Evolutionary conservation across 164 flowering plant genomes (phyloP).

Genomic region (Pachysandra terminalis): DNA sequence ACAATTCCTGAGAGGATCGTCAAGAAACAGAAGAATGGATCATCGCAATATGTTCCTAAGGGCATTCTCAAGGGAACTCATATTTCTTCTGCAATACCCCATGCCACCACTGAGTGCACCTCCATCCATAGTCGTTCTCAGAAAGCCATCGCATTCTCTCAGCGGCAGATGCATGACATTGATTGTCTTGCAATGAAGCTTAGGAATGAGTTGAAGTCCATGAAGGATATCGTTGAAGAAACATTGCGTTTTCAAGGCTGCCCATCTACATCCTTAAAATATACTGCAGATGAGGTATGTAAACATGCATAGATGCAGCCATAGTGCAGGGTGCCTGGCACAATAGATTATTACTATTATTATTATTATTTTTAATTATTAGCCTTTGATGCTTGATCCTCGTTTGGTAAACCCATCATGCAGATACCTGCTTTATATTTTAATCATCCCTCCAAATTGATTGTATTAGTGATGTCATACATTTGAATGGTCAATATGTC

Average conservation of each 20-base stretch:
- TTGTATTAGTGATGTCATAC: background rate
- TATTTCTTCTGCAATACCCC: slow-evolving; percentile 24
- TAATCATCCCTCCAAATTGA: background rate
- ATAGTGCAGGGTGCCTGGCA: background rate
- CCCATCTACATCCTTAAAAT: slow-evolving; percentile 34
- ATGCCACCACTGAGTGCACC: slow-evolving; percentile 22
- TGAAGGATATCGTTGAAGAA: slow-evolving; percentile 64
- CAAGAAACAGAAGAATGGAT: slow-evolving; percentile 27
- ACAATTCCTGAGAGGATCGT: slow-evolving; percentile 8
- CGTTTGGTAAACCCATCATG: too few relatives aligned
- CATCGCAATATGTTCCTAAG: slow-evolving; percentile 18
- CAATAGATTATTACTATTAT: too few relatives aligned
- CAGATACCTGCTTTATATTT: too few relatives aligned
- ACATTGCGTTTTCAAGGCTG: slow-evolving; percentile 31
- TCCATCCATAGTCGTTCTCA: slow-evolving; percentile 38
- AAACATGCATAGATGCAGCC: background rate
- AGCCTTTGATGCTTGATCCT: background rate
- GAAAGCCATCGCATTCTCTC: slow-evolving; percentile 70
- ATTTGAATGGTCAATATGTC: background rate
- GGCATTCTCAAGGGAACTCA: slow-evolving; percentile 39
- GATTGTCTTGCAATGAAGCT: slow-evolving; percentile 64
- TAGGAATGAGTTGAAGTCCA: slow-evolving; percentile 45
- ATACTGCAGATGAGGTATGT: slow-evolving; percentile 60
- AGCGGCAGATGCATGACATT: slow-evolving; percentile 78
- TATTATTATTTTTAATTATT: too few relatives aligned